Conservation (phyloP, 2,329 filamentous ascomycete genomes). For the Pseudocercospora pini-densiflorae region DNA sequence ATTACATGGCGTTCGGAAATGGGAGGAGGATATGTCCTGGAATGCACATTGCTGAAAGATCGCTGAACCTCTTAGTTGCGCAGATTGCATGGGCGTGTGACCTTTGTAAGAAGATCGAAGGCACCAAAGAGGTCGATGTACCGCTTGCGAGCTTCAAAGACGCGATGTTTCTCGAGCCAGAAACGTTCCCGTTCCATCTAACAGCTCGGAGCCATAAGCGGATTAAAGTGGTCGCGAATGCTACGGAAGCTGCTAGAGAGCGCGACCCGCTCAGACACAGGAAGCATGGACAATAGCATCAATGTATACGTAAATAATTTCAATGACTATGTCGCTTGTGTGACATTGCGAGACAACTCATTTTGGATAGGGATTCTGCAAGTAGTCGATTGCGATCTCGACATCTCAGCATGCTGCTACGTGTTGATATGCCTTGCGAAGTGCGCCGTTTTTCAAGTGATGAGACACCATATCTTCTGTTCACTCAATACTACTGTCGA, state of each 20-base stretch:
- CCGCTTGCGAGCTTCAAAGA: neutral
- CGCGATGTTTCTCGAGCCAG: neutral
- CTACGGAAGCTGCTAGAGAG: neutral
- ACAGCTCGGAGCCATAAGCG: neutral
- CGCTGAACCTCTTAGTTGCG: constrained; percentile 43
- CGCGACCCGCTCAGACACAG: neutral
- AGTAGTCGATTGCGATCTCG: too few relatives aligned
- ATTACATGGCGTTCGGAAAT: constrained; percentile 60
- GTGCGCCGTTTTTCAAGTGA: too few relatives aligned
- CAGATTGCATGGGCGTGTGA: constrained; percentile 30
- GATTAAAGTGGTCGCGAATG: neutral
- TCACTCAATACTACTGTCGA: too few relatives aligned
- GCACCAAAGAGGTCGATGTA: constrained; percentile 13
- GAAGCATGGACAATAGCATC: neutral
- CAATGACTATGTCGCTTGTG: neutral
- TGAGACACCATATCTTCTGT: too few relatives aligned
- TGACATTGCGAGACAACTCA: too few relatives aligned
- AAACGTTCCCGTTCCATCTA: neutral
- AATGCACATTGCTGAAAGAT: constrained; percentile 46
- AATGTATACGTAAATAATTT: neutral
- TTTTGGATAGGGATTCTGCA: too few relatives aligned
- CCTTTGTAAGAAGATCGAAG: constrained; percentile 25
- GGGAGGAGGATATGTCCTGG: constrained; percentile 55
- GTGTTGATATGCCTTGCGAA: too few relatives aligned
- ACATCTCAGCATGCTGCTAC: too few relatives aligned